Evolutionary conservation across 192 early-diverging fungal species (phyloP).

Genomic region (Dissophora globulifera): DNA sequence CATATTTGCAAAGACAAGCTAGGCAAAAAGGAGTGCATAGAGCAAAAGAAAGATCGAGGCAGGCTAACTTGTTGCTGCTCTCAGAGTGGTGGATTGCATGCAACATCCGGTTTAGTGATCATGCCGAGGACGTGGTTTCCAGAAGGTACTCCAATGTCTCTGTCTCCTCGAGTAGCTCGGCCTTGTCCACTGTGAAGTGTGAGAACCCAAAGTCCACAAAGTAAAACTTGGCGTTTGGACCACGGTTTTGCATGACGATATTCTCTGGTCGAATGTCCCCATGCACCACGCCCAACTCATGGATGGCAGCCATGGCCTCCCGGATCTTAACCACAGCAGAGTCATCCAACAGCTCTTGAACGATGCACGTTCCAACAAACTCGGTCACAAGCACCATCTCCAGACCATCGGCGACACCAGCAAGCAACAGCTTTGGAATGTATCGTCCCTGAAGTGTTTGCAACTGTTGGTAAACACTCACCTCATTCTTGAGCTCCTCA

Average conservation of each 20-base stretch:
- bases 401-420: slow-evolving; percentile 17
- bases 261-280: slow-evolving; percentile 30
- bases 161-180: background rate
- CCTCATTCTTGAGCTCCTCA: slow-evolving; percentile 28
- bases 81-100: no score
- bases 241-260: slow-evolving; percentile 29
- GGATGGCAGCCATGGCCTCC: slow-evolving; percentile 17
- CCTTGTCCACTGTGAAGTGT: background rate
- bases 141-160: background rate
- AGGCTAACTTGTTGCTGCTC: no score
- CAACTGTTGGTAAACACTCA: slow-evolving; percentile 18
- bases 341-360: background rate
- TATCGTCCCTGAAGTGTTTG: slow-evolving; percentile 8
- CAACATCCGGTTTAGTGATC: no score
- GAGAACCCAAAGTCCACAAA: slow-evolving; percentile 21
- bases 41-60: no score
- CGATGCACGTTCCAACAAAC: slow-evolving; percentile 13
- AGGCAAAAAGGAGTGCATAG: no score
- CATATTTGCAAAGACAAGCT: no score
- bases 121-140: no score
- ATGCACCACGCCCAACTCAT: slow-evolving; percentile 31
- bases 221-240: background rate
- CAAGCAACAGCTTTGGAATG: slow-evolving; percentile 8
- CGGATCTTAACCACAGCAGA: slow-evolving; percentile 10
- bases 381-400: slow-evolving; percentile 15